Conservation (phyloP, 2,329 filamentous ascomycete species). For the Dactylellina sp. region DNA sequence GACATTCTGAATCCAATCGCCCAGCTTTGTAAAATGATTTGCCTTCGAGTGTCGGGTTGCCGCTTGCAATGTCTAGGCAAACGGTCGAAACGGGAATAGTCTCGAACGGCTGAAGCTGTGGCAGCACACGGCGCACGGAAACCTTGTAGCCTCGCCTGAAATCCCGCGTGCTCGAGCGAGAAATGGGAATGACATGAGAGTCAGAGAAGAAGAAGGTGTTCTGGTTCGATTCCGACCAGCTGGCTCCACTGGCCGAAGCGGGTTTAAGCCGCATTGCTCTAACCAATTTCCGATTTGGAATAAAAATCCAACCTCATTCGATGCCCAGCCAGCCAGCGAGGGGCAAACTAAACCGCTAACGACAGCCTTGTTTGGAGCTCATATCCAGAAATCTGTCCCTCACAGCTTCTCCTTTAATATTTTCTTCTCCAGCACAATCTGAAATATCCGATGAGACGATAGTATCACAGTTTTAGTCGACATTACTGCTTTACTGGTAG, state of each 20-base stretch:
- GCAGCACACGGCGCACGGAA: not conserved
- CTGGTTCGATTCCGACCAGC: slow-evolving; percentile 22
- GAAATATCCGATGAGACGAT: too few relatives aligned
- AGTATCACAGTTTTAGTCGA: too few relatives aligned
- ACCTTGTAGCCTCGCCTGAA: slow-evolving; percentile 14
- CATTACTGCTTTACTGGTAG: too few relatives aligned
- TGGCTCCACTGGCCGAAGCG: not conserved
- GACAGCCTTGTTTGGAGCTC: not conserved
- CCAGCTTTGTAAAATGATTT: too few relatives aligned
- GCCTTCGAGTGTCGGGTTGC: slow-evolving; percentile 1
- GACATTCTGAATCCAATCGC: too few relatives aligned
- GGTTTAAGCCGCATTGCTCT: slow-evolving; percentile 18
- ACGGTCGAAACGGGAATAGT: slow-evolving; percentile 34
- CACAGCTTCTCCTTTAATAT: not conserved
- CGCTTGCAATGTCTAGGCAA: too few relatives aligned
- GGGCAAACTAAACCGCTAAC: slow-evolving; percentile 17
- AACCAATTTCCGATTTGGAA: slow-evolving; percentile 7
- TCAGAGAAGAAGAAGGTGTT: too few relatives aligned
- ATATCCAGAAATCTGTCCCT: not conserved
- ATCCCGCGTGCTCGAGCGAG: too few relatives aligned
- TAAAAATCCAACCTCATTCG: not conserved
- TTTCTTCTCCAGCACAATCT: not conserved
- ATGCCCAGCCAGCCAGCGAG: not conserved
- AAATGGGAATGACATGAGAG: too few relatives aligned
- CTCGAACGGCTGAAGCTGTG: slow-evolving; percentile 36